Base-by-base conservation (phyloP, 1,139 yeast species). In the Blastobotrys persicus region DNA sequence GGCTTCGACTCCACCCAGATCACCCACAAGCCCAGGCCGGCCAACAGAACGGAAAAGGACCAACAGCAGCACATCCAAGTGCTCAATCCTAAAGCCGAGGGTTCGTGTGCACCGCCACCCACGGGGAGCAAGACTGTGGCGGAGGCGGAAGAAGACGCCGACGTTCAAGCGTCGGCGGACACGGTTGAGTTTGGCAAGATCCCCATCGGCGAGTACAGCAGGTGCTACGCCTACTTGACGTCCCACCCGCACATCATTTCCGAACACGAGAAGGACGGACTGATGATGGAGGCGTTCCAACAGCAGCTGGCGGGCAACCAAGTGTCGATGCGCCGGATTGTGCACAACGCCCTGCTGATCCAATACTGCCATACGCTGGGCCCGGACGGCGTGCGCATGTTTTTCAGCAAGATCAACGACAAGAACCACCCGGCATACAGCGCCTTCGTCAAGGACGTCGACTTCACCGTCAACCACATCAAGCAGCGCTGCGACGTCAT, bases 231-330 rank as follows among this genome's bases (percentile, higher is more conserved):
- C 46, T 83, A 72, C 64, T 70, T 86, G 59, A 68, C 77, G 56
- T 62, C 69, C 50, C 87, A 89, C 65, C 80, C 88, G 31, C 73
- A 76, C 50, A 86, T 94, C 52, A 80, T 91, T 49, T 80, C 81
- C 2, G 91, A 86, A 58, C 82, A 81, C 53, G 98, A 92, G 64
- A 89, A 91, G 64, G 98, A 94, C 67, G 91, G 96, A 0, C 78
- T 94, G 52, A 74, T 91, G 64, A 91, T 92, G 96, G 83, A 85
- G 20, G 95, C 98, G 0, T 94, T 92, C 66, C 96, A 92, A 60
- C 73, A 76, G 48, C 89, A 89, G 65, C 75, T 91, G 53, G 80
- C 76, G 7, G 84, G 81, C 14, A 76, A 88, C 47, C 64, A 78
- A 0, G 53, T 57, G 3, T 80, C 91, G 1, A 61, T 69, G 60